Conservation (phyloP, 75 land plant species). For the Selaginella moellendorffii region DNA sequence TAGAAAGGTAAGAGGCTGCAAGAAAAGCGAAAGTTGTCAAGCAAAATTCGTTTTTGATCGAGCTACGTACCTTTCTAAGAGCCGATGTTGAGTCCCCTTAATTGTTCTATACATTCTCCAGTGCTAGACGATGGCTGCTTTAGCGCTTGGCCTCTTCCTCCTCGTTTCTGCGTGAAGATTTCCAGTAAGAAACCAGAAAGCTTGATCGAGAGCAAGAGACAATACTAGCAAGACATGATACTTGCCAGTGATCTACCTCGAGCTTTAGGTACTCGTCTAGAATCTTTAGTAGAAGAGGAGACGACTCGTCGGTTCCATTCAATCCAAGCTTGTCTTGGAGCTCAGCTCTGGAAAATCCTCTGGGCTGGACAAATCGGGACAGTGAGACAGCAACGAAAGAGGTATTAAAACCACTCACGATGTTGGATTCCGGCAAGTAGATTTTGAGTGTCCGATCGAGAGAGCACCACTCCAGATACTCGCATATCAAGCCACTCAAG, state of each 20-base stretch:
- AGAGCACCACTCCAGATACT: slow-evolving; percentile 95
- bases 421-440: slow-evolving; percentile 86
- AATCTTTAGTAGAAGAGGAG: slow-evolving; percentile 69
- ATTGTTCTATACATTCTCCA: too few relatives aligned
- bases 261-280: slow-evolving; percentile 73
- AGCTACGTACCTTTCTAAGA: too few relatives aligned
- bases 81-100: too few relatives aligned
- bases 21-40: too few relatives aligned
- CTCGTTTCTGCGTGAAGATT: too few relatives aligned
- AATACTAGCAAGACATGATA: too few relatives aligned
- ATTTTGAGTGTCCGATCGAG: slow-evolving; percentile 84
- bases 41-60: too few relatives aligned
- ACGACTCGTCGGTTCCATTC: slow-evolving; percentile 47
- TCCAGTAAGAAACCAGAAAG: too few relatives aligned
- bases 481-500: slow-evolving; percentile 78
- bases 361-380: slow-evolving; percentile 40
- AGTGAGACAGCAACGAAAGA: background rate
- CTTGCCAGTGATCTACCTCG: slow-evolving; percentile 61
- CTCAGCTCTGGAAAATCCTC: slow-evolving; percentile 79
- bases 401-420: slow-evolving; percentile 31
- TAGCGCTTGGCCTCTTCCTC: too few relatives aligned
- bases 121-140: too few relatives aligned
- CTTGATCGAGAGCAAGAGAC: too few relatives aligned
- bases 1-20: too few relatives aligned
- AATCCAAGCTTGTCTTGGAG: slow-evolving; percentile 58